Evolutionary conservation across 164 flowering plant genomes (phyloP).

Genomic region (grape (Vitis vinifera)): DNA sequence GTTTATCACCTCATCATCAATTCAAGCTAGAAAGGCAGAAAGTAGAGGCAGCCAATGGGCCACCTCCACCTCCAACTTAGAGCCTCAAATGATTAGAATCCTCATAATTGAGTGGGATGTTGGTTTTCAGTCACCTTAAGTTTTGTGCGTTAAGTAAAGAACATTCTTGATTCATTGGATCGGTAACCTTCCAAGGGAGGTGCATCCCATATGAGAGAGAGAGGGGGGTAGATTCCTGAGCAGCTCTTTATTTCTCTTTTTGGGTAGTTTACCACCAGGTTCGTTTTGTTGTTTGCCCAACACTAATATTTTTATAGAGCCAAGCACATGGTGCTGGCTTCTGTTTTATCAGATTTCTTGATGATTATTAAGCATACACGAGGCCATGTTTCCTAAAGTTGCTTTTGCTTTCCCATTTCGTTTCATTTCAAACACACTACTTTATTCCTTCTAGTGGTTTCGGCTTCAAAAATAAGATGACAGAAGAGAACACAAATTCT

Average conservation of each 20-base stretch:
- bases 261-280: conserved; percentile 8
- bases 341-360: conserved; percentile 3
- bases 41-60: not conserved
- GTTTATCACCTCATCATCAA: conserved; percentile 9
- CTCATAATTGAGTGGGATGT: not conserved
- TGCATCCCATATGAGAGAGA: not conserved
- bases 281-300: conserved; percentile 6
- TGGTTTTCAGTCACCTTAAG: conserved; percentile 16
- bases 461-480: conserved; percentile 11
- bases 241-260: conserved; percentile 7
- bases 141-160: not conserved
- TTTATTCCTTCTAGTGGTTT: conserved; percentile 21
- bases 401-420: conserved; percentile 13
- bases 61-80: conserved; percentile 12
- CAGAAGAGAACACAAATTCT: conserved; percentile 6
- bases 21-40: conserved; percentile 13
- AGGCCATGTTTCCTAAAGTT: conserved; percentile 14
- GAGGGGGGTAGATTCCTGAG: conserved; percentile 11
- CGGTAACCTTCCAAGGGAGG: not conserved
- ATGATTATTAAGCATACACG: conserved; percentile 6
- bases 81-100: conserved; percentile 23
- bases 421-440: conserved; percentile 5
- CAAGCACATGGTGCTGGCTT: conserved; percentile 25
- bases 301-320: conserved; percentile 5
- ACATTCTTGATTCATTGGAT: conserved; percentile 7